Evolutionary conservation across 805 yeast genomes (phyloP).

Genomic region (Candida stauntonica): DNA sequence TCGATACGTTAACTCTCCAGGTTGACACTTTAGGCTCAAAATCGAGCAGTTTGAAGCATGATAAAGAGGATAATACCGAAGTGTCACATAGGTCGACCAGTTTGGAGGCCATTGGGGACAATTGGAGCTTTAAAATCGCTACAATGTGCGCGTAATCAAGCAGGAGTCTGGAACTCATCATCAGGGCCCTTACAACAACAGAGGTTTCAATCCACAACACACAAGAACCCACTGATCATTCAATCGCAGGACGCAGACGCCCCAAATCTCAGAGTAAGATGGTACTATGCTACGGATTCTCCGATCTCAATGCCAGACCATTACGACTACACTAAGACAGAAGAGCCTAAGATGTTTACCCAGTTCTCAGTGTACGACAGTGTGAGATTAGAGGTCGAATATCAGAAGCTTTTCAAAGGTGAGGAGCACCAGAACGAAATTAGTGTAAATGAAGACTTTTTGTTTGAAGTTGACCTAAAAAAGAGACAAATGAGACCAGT

Average conservation of each 20-base stretch:
- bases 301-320: constrained; percentile 67
- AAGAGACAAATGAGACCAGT: constrained; percentile 57
- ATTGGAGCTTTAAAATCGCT: no score
- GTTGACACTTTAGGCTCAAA: no score
- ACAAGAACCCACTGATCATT: constrained; percentile 3
- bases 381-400: constrained; percentile 46
- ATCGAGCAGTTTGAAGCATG: no score
- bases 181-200: no score
- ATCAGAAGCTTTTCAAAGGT: constrained; percentile 11
- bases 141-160: no score
- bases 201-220: constrained; percentile 8
- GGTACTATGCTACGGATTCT: constrained; percentile 84
- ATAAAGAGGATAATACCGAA: no score
- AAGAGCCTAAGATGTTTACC: constrained; percentile 54
- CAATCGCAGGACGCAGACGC: constrained; percentile 12
- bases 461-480: constrained; percentile 66
- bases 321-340: constrained; percentile 45
- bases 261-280: constrained; percentile 31
- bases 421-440: constrained; percentile 26
- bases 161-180: no score
- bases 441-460: constrained; percentile 74
- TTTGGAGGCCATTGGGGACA: no score
- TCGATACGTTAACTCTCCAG: no score
- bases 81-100: no score
- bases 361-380: constrained; percentile 69